Evolutionary conservation across 805 yeast species (phyloP).

Genomic region (Maudiozyma barnettii): DNA sequence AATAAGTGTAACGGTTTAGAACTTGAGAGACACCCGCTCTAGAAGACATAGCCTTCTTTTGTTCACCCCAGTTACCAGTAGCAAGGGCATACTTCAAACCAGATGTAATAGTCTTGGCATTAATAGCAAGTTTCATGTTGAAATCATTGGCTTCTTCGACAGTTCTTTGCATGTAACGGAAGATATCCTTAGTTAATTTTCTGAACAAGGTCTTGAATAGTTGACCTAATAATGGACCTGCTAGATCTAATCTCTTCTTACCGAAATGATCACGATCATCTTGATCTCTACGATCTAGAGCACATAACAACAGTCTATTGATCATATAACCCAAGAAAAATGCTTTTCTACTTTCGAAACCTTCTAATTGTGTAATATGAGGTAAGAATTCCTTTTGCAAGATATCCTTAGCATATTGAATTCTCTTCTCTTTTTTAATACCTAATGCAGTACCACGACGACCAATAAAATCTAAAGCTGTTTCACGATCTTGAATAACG

Average conservation of each 20-base stretch:
- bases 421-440: constrained; percentile 94
- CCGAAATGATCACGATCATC: constrained; percentile 99
- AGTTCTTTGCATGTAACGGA: constrained; percentile 97
- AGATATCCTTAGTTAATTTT: constrained; percentile 91
- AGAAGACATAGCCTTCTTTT: constrained; percentile 96
- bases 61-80: constrained; percentile 99
- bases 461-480: constrained; percentile 95
- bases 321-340: constrained; percentile 97
- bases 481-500: constrained; percentile 95
- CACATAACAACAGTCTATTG: constrained; percentile 87
- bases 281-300: constrained; percentile 92
- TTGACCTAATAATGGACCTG: constrained; percentile 94
- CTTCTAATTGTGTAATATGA: constrained; percentile 94
- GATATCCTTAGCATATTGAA: constrained; percentile 94
- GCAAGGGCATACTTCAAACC: constrained; percentile 97
- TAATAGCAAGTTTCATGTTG: constrained; percentile 91
- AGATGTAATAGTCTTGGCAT: constrained; percentile 92
- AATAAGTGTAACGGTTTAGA: constrained; percentile 92
- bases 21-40: constrained; percentile 99
- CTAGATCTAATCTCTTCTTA: constrained; percentile 94
- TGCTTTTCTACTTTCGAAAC: constrained; percentile 93
- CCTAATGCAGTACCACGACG: constrained; percentile 97
- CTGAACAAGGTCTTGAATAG: constrained; percentile 89
- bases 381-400: constrained; percentile 93
- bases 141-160: constrained; percentile 97